These are phyloP conservation scores for Colletotrichum sublineola DNA, from an alignment of 2,329 filamentous ascomycete species.

Conservation along the genomic window DNA sequence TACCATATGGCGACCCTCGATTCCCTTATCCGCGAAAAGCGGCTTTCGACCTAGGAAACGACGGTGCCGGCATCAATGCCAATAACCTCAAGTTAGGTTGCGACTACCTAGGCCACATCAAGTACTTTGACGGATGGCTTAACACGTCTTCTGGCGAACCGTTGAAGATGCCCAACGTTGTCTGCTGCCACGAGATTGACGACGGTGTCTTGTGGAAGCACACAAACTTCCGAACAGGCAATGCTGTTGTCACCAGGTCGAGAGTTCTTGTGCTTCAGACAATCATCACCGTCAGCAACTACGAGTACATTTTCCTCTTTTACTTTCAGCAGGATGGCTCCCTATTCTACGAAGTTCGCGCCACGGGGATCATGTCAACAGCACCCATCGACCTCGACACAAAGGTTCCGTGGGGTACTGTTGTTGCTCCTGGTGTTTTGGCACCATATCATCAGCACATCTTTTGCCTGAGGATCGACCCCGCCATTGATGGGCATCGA, in stretches of 20 bases:
- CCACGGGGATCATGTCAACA: constrained; percentile 60
- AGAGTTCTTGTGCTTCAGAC: constrained; percentile 73
- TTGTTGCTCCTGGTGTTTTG: constrained; percentile 73
- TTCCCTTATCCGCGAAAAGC: constrained; percentile 75
- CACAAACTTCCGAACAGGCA: constrained; percentile 71
- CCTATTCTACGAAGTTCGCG: constrained; percentile 52
- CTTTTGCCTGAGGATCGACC: constrained; percentile 75
- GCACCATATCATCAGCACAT: constrained; percentile 79
- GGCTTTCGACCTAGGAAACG: constrained; percentile 79
- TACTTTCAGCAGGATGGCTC: constrained; percentile 66
- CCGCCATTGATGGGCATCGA: constrained; percentile 69
- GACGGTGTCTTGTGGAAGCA: constrained; percentile 75
- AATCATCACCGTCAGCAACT: constrained; percentile 76
- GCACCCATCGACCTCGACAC: constrained; percentile 66
- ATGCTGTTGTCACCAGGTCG: constrained; percentile 68
- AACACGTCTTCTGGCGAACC: constrained; percentile 50
- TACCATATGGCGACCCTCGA: constrained; percentile 76
- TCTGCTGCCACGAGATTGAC: constrained; percentile 59
- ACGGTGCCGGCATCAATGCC: constrained; percentile 72
- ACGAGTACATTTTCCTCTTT: constrained; percentile 66
- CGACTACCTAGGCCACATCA: constrained; percentile 76
- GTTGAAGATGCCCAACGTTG: constrained; percentile 51
- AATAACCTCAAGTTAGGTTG: constrained; percentile 77
- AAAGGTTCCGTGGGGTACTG: constrained; percentile 68
- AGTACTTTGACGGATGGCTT: constrained; percentile 54